Evolutionary conservation across 2,329 filamentous ascomycete genomes (phyloP).

Genomic region (Endothia cerciana): DNA sequence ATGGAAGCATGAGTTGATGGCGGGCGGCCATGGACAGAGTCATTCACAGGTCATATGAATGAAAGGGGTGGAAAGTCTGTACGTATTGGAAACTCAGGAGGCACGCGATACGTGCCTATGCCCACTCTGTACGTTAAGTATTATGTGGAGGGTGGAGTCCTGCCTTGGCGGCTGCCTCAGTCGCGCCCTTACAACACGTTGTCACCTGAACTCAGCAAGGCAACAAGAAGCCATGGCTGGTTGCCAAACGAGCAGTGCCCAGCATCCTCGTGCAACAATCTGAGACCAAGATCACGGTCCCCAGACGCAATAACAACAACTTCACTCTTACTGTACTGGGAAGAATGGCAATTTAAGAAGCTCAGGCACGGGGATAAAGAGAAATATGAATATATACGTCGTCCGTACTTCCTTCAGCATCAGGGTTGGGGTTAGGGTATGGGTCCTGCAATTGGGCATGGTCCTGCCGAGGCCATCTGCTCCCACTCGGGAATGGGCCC

Average conservation of each 20-base stretch:
- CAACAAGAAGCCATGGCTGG: too few species aligned
- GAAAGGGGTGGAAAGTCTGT: too few species aligned
- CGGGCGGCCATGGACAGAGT: background rate
- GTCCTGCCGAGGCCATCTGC: too few species aligned
- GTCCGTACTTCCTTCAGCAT: too few species aligned
- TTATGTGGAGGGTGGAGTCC: background rate
- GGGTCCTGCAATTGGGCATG: too few species aligned
- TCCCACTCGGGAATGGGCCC: too few species aligned
- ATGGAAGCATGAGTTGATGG: background rate
- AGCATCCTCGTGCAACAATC: background rate
- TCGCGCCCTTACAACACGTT: constrained; percentile 3
- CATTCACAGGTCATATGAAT: background rate
- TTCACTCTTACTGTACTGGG: background rate
- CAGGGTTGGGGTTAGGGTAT: too few species aligned
- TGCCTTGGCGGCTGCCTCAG: constrained; percentile 10
- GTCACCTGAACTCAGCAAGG: constrained; percentile 14
- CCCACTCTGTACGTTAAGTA: background rate
- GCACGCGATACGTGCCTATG: background rate
- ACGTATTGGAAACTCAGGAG: background rate
- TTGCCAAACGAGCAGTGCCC: background rate
- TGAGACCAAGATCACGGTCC: background rate
- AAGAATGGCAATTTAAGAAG: background rate
- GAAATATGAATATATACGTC: too few species aligned
- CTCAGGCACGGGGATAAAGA: background rate
- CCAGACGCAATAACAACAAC: background rate